These are phyloP conservation scores for Aphanoascus verrucosus DNA, from an alignment of 2,329 filamentous ascomycete species.

Conservation along the genomic window DNA sequence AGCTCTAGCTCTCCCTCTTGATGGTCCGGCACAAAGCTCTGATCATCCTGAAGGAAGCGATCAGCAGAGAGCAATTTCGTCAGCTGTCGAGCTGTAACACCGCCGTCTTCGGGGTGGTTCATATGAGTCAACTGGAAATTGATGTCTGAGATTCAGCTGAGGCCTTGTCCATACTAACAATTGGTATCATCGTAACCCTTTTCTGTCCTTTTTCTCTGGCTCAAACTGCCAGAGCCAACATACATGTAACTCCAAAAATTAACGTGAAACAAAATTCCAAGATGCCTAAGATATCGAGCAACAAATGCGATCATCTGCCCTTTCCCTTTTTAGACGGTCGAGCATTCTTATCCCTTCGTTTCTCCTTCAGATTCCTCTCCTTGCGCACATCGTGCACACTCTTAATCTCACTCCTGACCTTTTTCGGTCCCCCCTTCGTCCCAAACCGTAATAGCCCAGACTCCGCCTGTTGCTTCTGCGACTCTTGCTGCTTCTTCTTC, in stretches of 20 bases:
- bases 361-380: conserved; percentile 65
- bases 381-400: conserved; percentile 75
- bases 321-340: conserved; percentile 55
- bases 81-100: no score
- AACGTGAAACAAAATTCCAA: background rate
- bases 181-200: background rate
- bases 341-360: conserved; percentile 76
- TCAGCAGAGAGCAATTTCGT: no score
- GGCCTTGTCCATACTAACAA: background rate
- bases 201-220: background rate
- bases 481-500: conserved; percentile 81
- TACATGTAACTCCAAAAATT: background rate
- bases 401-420: conserved; percentile 70
- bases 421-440: conserved; percentile 32
- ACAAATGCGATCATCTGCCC: background rate
- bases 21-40: no score
- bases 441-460: conserved; percentile 17
- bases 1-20: no score
- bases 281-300: background rate
- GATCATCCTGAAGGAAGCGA: no score
- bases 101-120: no score
- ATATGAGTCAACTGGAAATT: no score
- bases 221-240: background rate
- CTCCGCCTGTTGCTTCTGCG: conserved; percentile 54
- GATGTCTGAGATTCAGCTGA: background rate